Base-by-base conservation (phyloP, 2,329 filamentous ascomycete genomes). In the Pseudopyricularia cyperi region DNA sequence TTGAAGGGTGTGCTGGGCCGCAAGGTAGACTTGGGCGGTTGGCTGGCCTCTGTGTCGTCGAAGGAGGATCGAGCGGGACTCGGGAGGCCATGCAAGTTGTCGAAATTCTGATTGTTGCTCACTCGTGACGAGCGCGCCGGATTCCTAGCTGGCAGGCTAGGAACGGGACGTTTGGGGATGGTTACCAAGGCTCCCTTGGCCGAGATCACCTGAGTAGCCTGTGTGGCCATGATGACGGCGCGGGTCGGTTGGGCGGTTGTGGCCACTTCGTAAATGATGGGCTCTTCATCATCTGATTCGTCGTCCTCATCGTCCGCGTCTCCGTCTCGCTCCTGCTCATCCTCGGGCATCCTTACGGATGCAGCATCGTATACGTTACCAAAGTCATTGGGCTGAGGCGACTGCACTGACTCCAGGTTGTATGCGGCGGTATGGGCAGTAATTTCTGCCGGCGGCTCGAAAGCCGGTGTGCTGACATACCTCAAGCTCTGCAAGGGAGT, bases 161-260 rank as follows among this genome's bases (percentile, higher is more conserved):
- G 89, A 1, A 88, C 80, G 1, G 83, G 68, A 34, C 89, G 79
- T 68, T 91, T 94, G 12, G 87, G 82, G 54, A 96, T 95, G 46
- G 81, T 89, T 28, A 96, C 87, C 50, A 96, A 72, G 50, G 85
- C 84, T 24, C 89, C 87, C 61, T 87, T 85, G 37, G 81, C 84
- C 30, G 77, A 75, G 53, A 89, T 80, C 52, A 81, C 76, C 52
- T 85, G 80, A 3, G 85, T 79, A 52, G 80, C 75, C 52, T 85
- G 80, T 2, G 85, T 80, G 2, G 78, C 76, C 48, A 80, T 71
- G 44, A 79, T 73, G 39, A 80, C 76, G 51, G 80, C 76, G 7
- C 75, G 73, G 15, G 79, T 69, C 15, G 76, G 75, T 55, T 79
- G 74, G 15, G 78, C 72, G 6, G 76, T 71, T 4, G 75, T 71